These are phyloP conservation scores for Vaccinium darrowii DNA, from an alignment of 148 eudicot species.

Conservation along the genomic window DNA sequence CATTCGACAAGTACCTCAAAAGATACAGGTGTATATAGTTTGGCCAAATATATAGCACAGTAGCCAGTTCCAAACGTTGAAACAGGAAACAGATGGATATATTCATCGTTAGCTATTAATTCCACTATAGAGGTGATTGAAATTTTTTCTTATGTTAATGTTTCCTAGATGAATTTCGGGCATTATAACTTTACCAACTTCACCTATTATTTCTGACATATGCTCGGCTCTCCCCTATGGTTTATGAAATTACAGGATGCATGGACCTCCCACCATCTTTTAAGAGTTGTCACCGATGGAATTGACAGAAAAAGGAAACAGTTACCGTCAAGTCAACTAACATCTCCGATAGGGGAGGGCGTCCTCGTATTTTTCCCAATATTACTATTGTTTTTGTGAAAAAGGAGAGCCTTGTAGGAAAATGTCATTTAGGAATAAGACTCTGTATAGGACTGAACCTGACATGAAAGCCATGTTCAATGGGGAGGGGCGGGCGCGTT, in stretches of 20 bases:
- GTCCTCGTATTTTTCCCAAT: neutral
- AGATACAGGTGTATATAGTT: neutral
- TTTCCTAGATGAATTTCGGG: neutral
- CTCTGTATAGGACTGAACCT: slow-evolving; percentile 81
- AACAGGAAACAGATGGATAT: neutral
- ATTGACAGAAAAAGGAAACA: neutral
- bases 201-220: neutral
- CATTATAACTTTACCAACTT: neutral
- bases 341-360: neutral
- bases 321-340: neutral
- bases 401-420: slow-evolving; percentile 56
- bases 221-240: neutral
- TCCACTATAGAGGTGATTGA: neutral
- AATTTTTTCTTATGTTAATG: neutral
- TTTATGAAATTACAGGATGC: neutral
- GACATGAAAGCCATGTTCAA: slow-evolving; percentile 56
- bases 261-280: neutral
- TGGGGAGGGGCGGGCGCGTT: slow-evolving; percentile 24
- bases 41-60: neutral
- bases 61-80: neutral
- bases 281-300: neutral
- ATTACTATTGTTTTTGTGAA: neutral
- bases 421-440: slow-evolving; percentile 40
- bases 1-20: neutral
- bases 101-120: neutral